Evolutionary conservation across 352 stramenopile genomes (phyloP).

Genomic region (Phytopythium chamaehyphon): DNA sequence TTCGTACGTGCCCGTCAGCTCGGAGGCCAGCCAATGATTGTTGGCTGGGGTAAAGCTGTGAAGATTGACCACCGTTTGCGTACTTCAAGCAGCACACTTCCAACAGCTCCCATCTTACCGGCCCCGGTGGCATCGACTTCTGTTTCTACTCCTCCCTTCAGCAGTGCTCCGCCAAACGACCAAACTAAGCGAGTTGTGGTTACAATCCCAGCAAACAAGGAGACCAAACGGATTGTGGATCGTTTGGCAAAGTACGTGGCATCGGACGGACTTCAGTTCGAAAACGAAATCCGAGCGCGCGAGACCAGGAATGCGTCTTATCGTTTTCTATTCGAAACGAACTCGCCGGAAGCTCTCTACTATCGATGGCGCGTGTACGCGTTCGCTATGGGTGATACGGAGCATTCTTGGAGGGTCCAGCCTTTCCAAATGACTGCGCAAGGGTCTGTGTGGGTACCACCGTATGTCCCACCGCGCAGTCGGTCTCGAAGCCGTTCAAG

Average conservation of each 20-base stretch:
- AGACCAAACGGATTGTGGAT: conserved; percentile 33
- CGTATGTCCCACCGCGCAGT: conserved; percentile 17
- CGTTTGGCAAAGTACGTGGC: conserved; percentile 57
- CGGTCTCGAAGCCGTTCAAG: conserved; percentile 10
- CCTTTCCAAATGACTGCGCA: conserved; percentile 64
- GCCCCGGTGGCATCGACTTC: conserved; percentile 8
- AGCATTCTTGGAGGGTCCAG: conserved; percentile 34
- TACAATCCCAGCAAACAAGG: conserved; percentile 27
- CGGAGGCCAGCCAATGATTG: conserved; percentile 68
- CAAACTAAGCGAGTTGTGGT: conserved; percentile 26
- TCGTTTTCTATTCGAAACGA: conserved; percentile 47
- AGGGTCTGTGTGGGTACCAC: conserved; percentile 59
- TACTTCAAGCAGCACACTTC: conserved; percentile 8
- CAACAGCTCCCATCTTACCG: background rate
- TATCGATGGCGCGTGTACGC: conserved; percentile 76
- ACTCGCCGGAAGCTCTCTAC: conserved; percentile 38
- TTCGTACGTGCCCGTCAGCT: conserved; percentile 28
- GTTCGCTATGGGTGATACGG: conserved; percentile 62
- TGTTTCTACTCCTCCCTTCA: conserved; percentile 1
- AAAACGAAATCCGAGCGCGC: conserved; percentile 48
- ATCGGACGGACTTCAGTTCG: conserved; percentile 59
- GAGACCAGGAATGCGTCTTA: conserved; percentile 47
- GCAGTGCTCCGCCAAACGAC: conserved; percentile 1
- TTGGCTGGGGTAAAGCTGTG: conserved; percentile 80
- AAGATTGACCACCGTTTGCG: conserved; percentile 47